A percentile compares a stretch with the other conserved stretches of the same genome.
phyloP scores from a whole-genome alignment of 345 rosid species.

The Dipteronia sinensis region DNA sequence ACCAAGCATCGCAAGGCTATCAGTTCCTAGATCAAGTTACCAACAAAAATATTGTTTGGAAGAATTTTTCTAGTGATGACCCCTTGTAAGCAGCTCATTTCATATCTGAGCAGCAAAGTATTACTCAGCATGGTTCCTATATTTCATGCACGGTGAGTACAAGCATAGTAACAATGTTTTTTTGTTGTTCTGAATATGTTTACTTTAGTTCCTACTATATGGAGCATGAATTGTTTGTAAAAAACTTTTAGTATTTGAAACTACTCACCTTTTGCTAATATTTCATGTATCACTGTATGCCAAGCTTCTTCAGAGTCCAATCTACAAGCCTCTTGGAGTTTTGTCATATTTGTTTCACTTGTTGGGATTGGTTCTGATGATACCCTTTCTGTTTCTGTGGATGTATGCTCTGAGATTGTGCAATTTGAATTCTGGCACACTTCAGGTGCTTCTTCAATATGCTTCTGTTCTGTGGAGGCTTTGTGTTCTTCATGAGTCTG shows the following conservation, averaged over 20 bases:
- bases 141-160: not conserved
- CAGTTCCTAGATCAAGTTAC: not conserved
- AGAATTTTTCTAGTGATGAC: too few species aligned
- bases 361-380: slow-evolving; percentile 14
- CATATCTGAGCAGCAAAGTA: not conserved
- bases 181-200: not conserved
- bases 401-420: slow-evolving; percentile 9
- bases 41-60: not conserved
- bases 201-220: not conserved
- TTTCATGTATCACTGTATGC: slow-evolving; percentile 7
- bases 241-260: not conserved
- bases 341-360: slow-evolving; percentile 13
- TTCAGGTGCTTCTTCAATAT: slow-evolving; percentile 17
- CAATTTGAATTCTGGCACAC: slow-evolving; percentile 7
- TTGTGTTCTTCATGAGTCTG: slow-evolving; percentile 11
- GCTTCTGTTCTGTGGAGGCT: slow-evolving; percentile 6
- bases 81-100: not conserved
- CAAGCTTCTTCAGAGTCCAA: slow-evolving; percentile 14
- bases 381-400: not conserved
- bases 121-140: not conserved
- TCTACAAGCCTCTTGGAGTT: slow-evolving; percentile 5
- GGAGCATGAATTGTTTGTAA: not conserved
- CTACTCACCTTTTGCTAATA: slow-evolving; percentile 23
- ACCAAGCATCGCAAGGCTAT: not conserved
- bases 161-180: not conserved